Conservation (phyloP, 2,329 filamentous ascomycete species). For the Orbilia ellipsospora region DNA sequence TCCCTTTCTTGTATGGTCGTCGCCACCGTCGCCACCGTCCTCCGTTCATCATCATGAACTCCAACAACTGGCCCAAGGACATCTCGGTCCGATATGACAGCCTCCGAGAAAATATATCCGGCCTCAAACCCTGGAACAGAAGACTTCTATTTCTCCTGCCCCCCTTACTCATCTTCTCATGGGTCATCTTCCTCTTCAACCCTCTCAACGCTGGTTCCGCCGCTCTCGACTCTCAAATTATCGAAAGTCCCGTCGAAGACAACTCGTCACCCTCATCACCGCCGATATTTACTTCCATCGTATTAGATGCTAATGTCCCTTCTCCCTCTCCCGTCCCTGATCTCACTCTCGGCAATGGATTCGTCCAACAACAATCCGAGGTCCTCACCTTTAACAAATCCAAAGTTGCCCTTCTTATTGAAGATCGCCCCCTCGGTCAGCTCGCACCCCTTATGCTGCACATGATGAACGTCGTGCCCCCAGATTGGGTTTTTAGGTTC, state of each 20-base stretch:
- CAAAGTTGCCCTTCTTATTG: constrained; percentile 70
- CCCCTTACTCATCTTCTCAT: constrained; percentile 51
- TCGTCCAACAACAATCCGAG: constrained; percentile 43
- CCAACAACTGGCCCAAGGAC: constrained; percentile 52
- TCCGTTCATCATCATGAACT: constrained; percentile 30
- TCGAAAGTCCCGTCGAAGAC: constrained; percentile 22
- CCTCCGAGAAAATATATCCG: constrained; percentile 54
- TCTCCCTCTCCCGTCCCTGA: constrained; percentile 10
- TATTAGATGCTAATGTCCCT: background rate
- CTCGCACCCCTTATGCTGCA: constrained; percentile 69
- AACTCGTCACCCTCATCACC: constrained; percentile 6
- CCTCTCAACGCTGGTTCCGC: constrained; percentile 39
- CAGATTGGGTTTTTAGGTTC: constrained; percentile 69
- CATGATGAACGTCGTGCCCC: constrained; percentile 69
- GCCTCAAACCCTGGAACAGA: constrained; percentile 53
- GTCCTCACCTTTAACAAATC: constrained; percentile 58
- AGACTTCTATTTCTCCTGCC: constrained; percentile 50
- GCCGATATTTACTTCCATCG: background rate
- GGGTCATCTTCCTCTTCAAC: constrained; percentile 54
- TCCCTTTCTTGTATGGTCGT: constrained; percentile 7
- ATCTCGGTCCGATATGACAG: constrained; percentile 48
- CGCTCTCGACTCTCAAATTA: constrained; percentile 34
- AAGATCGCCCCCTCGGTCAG: constrained; percentile 66
- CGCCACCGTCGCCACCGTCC: no score
- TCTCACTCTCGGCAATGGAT: constrained; percentile 2